A percentile compares a stretch with the other conserved stretches of the same genome.
Conservation (phyloP, 2,329 filamentous ascomycete genomes). For the Tolypocladium inflatum region DNA sequence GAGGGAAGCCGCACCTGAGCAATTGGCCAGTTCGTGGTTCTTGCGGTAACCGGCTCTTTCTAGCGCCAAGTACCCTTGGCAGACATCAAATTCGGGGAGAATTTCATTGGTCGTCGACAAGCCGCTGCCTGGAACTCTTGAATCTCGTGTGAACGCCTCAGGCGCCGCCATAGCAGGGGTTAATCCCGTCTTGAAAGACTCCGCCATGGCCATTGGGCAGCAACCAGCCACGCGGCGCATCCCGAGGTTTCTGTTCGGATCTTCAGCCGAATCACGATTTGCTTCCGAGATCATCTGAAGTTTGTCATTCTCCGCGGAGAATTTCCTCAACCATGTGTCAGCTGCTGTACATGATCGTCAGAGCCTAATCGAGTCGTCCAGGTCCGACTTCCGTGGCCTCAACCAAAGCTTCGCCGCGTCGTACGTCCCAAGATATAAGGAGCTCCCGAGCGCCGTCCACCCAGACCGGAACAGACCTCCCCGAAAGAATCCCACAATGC, state of each 20-base stretch:
- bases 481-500: conserved; percentile 65
- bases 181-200: neutral
- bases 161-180: neutral
- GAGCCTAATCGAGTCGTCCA: conserved; percentile 25
- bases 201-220: neutral
- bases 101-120: neutral
- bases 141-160: neutral
- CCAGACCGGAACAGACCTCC: conserved; percentile 63
- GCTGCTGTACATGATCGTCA: neutral
- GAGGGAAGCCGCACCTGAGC: neutral
- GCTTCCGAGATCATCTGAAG: neutral
- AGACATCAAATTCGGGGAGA: neutral
- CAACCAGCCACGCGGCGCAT: neutral
- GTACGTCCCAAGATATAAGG: conserved; percentile 79
- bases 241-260: neutral
- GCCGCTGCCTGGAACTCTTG: neutral
- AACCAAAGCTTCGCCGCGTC: conserved; percentile 66
- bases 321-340: neutral
- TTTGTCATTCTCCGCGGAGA: neutral
- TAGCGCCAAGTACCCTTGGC: neutral
- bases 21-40: neutral
- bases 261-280: neutral
- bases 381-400: conserved; percentile 29
- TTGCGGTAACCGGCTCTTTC: neutral
- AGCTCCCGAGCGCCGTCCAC: conserved; percentile 78